Conservation (phyloP, 164 flowering plant species). For the Chimonanthus praecox region DNA sequence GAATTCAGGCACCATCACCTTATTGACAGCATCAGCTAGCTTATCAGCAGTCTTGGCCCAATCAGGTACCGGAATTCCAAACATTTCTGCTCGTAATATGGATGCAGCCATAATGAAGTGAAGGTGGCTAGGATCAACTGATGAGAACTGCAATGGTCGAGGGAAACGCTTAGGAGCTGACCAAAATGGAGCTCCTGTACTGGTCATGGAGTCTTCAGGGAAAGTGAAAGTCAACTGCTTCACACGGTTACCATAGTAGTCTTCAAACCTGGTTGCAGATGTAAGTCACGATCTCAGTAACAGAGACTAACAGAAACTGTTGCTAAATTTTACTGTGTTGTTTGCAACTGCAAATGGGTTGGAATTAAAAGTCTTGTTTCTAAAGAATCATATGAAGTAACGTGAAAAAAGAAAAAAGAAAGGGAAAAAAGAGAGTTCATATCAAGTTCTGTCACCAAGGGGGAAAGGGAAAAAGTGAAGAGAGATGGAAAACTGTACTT, state of each 20-base stretch:
- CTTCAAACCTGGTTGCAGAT: constrained; percentile 58
- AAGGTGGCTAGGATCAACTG: constrained; percentile 47
- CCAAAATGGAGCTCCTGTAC: constrained; percentile 80
- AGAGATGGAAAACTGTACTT: constrained; percentile 32
- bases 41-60: constrained; percentile 51
- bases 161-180: constrained; percentile 93
- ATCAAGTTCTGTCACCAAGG: background rate
- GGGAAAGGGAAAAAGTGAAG: background rate
- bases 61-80: constrained; percentile 68
- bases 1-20: constrained; percentile 69
- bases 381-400: background rate
- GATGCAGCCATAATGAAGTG: constrained; percentile 65
- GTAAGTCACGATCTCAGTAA: background rate
- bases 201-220: constrained; percentile 76
- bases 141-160: constrained; percentile 55
- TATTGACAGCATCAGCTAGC: constrained; percentile 54
- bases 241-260: constrained; percentile 70
- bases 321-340: background rate
- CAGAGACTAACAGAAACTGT: background rate
- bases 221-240: constrained; percentile 78
- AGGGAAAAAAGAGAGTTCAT: background rate
- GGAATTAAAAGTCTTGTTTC: background rate
- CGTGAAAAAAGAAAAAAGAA: background rate
- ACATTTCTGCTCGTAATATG: constrained; percentile 68
- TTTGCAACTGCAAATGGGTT: background rate